Evolutionary conservation across 75 land plant species (phyloP), one percentile per base, ranked within the genome.

Genomic region (Selaginella tamariscina): DNA sequence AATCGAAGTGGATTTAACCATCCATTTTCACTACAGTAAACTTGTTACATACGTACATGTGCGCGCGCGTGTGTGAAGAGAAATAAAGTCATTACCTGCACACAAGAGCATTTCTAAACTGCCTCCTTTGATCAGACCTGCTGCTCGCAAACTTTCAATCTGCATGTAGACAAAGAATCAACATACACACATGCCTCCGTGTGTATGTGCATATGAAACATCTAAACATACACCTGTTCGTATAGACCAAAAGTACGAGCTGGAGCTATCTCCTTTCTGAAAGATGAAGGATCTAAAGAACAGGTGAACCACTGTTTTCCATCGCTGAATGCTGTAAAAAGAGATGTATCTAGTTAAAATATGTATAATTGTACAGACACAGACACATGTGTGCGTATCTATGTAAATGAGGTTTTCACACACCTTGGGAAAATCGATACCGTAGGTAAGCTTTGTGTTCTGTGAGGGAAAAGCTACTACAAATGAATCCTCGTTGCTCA

Each of bases 1-100:
- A 83, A 94, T n/a, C 83, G 88, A 60, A 94, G 67, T 1, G 91
- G 98, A 54, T 94, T 94, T n/a, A 94, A 60, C 98, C 98, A 94
- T 29, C 98, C 98, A 39, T 67, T 62, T 72, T 54, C 70, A 29
- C 55, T 64, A 71, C 98, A 87, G 82, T 71, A 65, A 65, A 65
- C 24, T 24, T 28, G 21, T 24, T 24, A 1, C 66, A 2, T 24
- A 65, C 22, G 11, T 29, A n/a, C n/a, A n/a, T n/a, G n/a, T n/a
- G n/a, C 24, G 56, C 67, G 31, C 9, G 21, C 32, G 31, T 32
- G 24, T 31, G n/a, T 24, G 15, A 32, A 56, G 21, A 62, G 11
- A 39, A 8, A n/a, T 27, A 15, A 59, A 67, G 54, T 9, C 66
- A 71, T 65, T 13, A 90, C 96, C 91, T 92, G 79, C 97, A 92